Evolutionary conservation across 208 protist genomes (phyloP), one percentile per base, ranked within the genome.

Genomic region (Leishmania amazonensis): DNA sequence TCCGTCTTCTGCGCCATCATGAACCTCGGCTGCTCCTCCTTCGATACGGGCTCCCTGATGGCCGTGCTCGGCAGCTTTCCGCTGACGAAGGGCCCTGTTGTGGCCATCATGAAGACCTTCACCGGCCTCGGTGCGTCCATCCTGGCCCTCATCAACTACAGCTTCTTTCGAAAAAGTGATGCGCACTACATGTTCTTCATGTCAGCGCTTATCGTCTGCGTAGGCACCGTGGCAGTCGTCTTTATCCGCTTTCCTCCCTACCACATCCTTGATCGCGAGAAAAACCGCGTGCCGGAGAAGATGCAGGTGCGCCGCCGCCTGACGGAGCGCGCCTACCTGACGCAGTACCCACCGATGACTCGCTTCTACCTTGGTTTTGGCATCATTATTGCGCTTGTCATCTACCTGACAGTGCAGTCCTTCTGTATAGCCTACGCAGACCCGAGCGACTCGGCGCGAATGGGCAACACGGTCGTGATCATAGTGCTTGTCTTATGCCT

Each of bases 31-130:
- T 91, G 88, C 38, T 40, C 82, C n/a, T 86, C 76, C 38, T 90
- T 95, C 65, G 91, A 93, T 57, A 83, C 85, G 19, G 88, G 86
- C 38, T 88, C 91, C n/a, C 81, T 95, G n/a, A 95, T 95, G 91
- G 81, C 91, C 6, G 54, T 91, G 15, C 79, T 95, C 24, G 83
- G 81, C 71, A 92, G 76, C 81, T 95, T 95, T 73, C 91, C 91
- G 38, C 65, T 88, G 24, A 85, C 76, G 2, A 87, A 87, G n/a
- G 90, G 89, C 6, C 81, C 76, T 38, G 83, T 89, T 17, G 91
- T 95, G 49, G 86, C 78, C 17, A 75, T 90, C 76, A 89, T 88
- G 85, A 94, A 94, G 84, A 91, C 87, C 11, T 83, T 91, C 45
- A 77, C 80, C 31, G 90, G 90, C 35, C 84, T 94, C 40, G 88